Evolutionary conservation across 768 basidiomycete species (phyloP).

Genomic region (Dictyophora rubrovolvata): DNA sequence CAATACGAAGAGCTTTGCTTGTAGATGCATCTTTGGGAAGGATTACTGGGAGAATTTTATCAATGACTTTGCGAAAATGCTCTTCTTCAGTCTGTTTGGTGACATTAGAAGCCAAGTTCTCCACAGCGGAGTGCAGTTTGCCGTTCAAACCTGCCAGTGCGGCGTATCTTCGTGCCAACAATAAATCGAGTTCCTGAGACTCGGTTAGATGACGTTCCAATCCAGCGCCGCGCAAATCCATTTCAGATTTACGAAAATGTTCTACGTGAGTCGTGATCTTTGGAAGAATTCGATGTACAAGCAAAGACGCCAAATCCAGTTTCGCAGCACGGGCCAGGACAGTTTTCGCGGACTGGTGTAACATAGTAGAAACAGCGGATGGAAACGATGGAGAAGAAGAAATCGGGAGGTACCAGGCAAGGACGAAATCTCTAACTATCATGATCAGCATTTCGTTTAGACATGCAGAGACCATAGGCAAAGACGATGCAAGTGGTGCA

Average conservation of each 20-base stretch:
- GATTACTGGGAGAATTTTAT: slow-evolving; percentile 57
- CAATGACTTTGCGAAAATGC: slow-evolving; percentile 66
- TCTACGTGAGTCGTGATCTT: slow-evolving; percentile 83
- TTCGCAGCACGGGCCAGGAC: slow-evolving; percentile 44
- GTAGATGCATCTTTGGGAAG: slow-evolving; percentile 66
- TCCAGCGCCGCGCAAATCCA: slow-evolving; percentile 72
- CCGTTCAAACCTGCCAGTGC: slow-evolving; percentile 31
- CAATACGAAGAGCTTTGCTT: slow-evolving; percentile 61
- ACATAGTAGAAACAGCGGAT: slow-evolving; percentile 61
- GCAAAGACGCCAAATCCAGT: slow-evolving; percentile 63
- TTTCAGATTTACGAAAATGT: slow-evolving; percentile 82
- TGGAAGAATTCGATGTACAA: slow-evolving; percentile 82
- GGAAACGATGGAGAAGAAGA: slow-evolving; percentile 88
- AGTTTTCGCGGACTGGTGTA: slow-evolving; percentile 56
- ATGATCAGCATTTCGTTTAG: slow-evolving; percentile 75
- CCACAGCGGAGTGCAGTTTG: slow-evolving; percentile 76
- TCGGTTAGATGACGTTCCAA: slow-evolving; percentile 76
- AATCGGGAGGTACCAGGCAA: slow-evolving; percentile 79
- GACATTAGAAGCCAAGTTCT: slow-evolving; percentile 80
- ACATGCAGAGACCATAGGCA: slow-evolving; percentile 55
- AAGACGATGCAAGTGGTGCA: slow-evolving; percentile 53
- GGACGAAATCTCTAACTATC: slow-evolving; percentile 78
- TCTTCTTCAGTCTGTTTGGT: slow-evolving; percentile 84
- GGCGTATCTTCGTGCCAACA: slow-evolving; percentile 76
- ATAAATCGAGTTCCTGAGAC: slow-evolving; percentile 80